These are phyloP conservation scores for Rhodotorula mucilaginosa DNA, from an alignment of 1,284 basidiomycete species.

Conservation along the genomic window DNA sequence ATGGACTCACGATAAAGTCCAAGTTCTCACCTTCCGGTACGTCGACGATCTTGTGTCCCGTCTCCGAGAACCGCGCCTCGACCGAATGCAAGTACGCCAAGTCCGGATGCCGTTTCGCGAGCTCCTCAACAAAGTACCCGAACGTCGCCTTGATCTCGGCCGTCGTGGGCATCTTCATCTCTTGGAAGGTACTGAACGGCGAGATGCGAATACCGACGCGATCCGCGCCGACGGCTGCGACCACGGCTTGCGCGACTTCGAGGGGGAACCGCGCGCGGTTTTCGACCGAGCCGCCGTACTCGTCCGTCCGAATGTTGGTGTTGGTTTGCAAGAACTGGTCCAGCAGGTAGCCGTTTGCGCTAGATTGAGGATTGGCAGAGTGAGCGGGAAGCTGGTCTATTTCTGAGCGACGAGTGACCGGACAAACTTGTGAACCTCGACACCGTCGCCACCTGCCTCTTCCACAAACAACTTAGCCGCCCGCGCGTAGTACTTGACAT, in stretches of 20 bases:
- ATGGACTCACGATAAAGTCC: conserved; percentile 30
- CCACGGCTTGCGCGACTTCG: conserved; percentile 56
- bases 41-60: conserved; percentile 10
- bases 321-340: conserved; percentile 56
- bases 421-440: conserved; percentile 59
- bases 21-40: conserved; percentile 24
- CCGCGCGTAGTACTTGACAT: conserved; percentile 55
- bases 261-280: conserved; percentile 58
- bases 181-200: conserved; percentile 51
- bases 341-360: conserved; percentile 55
- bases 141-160: conserved; percentile 48
- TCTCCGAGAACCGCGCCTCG: conserved; percentile 38
- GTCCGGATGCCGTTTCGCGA: conserved; percentile 53
- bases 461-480: conserved; percentile 57
- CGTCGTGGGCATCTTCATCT: conserved; percentile 28
- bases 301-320: conserved; percentile 60
- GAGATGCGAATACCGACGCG: conserved; percentile 58
- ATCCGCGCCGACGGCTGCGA: conserved; percentile 57
- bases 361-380: neutral
- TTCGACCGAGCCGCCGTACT: conserved; percentile 61
- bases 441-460: conserved; percentile 64
- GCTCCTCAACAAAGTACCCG: conserved; percentile 41
- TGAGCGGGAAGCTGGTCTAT: too few species aligned
- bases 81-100: conserved; percentile 60
- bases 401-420: too few species aligned